phyloP scores from a whole-genome alignment of 768 basidiomycete genomes.

The Tulasnella sp. region DNA sequence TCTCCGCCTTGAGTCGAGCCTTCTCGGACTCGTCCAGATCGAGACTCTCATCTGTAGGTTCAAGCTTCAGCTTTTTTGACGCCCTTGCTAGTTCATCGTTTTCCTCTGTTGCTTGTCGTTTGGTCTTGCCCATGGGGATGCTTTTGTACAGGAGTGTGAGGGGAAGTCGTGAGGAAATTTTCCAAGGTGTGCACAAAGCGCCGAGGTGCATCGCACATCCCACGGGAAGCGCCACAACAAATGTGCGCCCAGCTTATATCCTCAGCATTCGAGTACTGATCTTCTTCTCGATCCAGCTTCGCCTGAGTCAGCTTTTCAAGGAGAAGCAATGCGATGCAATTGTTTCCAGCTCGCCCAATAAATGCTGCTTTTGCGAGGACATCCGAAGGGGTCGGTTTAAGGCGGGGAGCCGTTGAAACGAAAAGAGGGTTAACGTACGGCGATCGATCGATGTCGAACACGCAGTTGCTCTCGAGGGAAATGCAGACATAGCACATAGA shows the following conservation, averaged over 20 bases:
- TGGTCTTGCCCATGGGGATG: neutral
- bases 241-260: neutral
- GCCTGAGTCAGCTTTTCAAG: neutral
- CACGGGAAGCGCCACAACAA: neutral
- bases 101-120: neutral
- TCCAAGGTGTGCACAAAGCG: neutral
- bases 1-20: slow-evolving; percentile 26
- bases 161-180: neutral
- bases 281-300: neutral
- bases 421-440: neutral
- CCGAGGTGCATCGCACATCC: neutral
- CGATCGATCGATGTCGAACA: neutral
- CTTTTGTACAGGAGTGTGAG: neutral
- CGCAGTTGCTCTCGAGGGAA: neutral
- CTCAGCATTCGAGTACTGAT: neutral
- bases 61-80: neutral
- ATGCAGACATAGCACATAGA: neutral
- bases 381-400: neutral
- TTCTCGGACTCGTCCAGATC: slow-evolving; percentile 14
- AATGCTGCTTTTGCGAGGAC: neutral
- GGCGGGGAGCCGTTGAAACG: neutral
- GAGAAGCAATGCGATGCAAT: neutral
- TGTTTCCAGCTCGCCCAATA: neutral
- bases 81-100: neutral
- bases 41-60: neutral